Evolutionary conservation across 2,329 filamentous ascomycete species (phyloP), one percentile per base, ranked within the genome.

Genomic region (Aureobasidium vineae): DNA sequence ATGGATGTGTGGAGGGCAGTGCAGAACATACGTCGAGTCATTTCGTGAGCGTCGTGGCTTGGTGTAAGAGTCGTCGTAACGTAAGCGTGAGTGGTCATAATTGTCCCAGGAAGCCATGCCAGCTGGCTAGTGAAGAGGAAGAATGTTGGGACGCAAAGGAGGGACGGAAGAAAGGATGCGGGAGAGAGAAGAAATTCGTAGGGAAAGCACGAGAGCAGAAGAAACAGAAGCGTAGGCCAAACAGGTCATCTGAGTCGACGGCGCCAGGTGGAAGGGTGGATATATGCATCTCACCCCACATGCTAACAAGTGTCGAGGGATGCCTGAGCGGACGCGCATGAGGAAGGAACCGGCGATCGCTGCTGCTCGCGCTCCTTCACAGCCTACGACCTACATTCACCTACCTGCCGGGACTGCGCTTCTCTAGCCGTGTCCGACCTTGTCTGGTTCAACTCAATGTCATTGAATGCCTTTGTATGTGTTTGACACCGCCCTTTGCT

Each of bases 71-170:
- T 45, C 28, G 38, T 67, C 67, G 33, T 47, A 53, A 28, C 66
- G 68, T 49, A 50, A 49, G 60, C 66, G 65, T 57, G 66, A 68
- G 19, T 63, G 67, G 63, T 70, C 69, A 33, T 69, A 50, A 68
- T 69, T 68, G 66, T 71, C 40, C 65, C 70, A 69, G 69, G 69
- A 70, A 57, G 71, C 70, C 71, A 72, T 72, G n/a, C 66, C 53
- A 40, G 65, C 38, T 43, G 21, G 36, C 31, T 50, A 60, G 38
- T 33, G 23, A 8, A 31, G 43, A 26, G n/a, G 59, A 41, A 53
- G 43, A 41, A 60, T 31, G 56, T 36, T 23, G 54, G 61, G 21
- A 26, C 13, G 54, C 43, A 45, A 33, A 45, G 43, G 28, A 43
- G 23, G 31, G 43, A 28, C 13, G 21, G 16, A 41, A 31, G 13